A percentile compares a stretch with the other conserved stretches of the same genome.
These are phyloP conservation scores for Wickerhamomyces canadensis DNA, from an alignment of 805 yeast species.

Conservation along the genomic window DNA sequence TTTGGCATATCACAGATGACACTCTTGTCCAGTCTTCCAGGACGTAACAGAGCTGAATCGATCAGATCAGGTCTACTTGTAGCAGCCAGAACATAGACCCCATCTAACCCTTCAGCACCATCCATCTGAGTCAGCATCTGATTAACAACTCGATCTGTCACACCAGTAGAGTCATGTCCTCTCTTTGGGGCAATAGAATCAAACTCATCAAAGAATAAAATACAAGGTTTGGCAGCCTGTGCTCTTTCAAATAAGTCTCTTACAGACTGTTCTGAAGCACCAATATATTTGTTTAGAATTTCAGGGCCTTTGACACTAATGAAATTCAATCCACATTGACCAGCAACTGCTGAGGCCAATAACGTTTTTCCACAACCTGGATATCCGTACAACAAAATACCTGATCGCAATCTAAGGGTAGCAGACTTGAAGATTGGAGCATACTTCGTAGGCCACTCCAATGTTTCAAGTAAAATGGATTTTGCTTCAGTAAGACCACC, in stretches of 20 bases:
- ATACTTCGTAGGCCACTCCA: slow-evolving; percentile 96
- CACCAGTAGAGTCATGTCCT: slow-evolving; percentile 97
- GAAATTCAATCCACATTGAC: slow-evolving; percentile 89
- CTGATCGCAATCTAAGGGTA: slow-evolving; percentile 84
- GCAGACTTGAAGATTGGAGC: slow-evolving; percentile 91
- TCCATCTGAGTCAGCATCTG: slow-evolving; percentile 98
- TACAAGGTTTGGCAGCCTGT: slow-evolving; percentile 90
- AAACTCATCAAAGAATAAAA: slow-evolving; percentile 89
- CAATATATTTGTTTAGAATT: slow-evolving; percentile 89
- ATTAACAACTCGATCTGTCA: slow-evolving; percentile 94
- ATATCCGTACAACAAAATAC: slow-evolving; percentile 85
- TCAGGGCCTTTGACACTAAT: slow-evolving; percentile 96
- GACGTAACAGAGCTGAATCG: slow-evolving; percentile 90
- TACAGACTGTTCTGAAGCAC: slow-evolving; percentile 94
- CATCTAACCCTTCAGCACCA: slow-evolving; percentile 97
- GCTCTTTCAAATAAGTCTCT: slow-evolving; percentile 93
- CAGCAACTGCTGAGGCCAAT: slow-evolving; percentile 88
- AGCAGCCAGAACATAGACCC: slow-evolving; percentile 94
- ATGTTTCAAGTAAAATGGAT: slow-evolving; percentile 69
- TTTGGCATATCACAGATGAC: slow-evolving; percentile 86
- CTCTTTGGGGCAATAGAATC: slow-evolving; percentile 97
- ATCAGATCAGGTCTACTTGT: slow-evolving; percentile 94
- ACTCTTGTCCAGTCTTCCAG: slow-evolving; percentile 93
- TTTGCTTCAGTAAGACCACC: slow-evolving; percentile 85
- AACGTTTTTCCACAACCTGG: slow-evolving; percentile 98